Evolutionary conservation across 257 asterid genomes (phyloP), one percentile per base, ranked within the genome.

Genomic region (Paraleonurus japonicus): DNA sequence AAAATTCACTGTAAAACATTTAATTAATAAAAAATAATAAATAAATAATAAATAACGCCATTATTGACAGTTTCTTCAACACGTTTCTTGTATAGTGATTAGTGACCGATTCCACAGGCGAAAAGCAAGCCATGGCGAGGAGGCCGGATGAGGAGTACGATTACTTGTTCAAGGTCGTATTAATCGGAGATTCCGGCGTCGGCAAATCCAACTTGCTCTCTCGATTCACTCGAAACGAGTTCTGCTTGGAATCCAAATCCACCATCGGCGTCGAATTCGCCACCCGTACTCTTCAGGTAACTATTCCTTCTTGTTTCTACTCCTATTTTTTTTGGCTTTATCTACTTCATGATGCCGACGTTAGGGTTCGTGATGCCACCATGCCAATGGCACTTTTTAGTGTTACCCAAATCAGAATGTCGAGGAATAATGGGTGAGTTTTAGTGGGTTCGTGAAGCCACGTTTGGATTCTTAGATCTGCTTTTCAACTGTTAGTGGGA

Each of bases 211-310:
- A 87, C 78, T 63, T 87, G 80, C 87, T 87, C 16, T 87, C 92
- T 59, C 82, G 92, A 66, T 87, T 87, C 76, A 87, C 92, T 43
- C 85, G 92, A 7, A 87, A 87, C 33, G 92, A 87, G 81, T 87
- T 87, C 71, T 85, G 84, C 53, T 83, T 87, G 85, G 92, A 87
- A 61, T 87, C 92, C 19, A 87, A 87, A 79, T 87, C 92, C 66
- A 87, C 92, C 7, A 87, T 87, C 81, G 92, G 92, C 69, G 92
- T 87, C 70, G 92, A 87, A 73, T 87, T 87, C 84, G 92, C 92
- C 43, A 85, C 92, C 61, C 86, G 92, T 58, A 87, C 92, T 39
- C 92, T 87, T 43, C 88, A 87, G 92, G 92, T 86, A n/a, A 63
- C 4, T 13, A 12, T 11, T 45, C 10, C 23, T 12, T 20, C 12